Percentiles rank a stretch among this genome's conserved stretches.
phyloP scores from a whole-genome alignment of 148 eudicot genomes.

The Pouteria glomerata region DNA sequence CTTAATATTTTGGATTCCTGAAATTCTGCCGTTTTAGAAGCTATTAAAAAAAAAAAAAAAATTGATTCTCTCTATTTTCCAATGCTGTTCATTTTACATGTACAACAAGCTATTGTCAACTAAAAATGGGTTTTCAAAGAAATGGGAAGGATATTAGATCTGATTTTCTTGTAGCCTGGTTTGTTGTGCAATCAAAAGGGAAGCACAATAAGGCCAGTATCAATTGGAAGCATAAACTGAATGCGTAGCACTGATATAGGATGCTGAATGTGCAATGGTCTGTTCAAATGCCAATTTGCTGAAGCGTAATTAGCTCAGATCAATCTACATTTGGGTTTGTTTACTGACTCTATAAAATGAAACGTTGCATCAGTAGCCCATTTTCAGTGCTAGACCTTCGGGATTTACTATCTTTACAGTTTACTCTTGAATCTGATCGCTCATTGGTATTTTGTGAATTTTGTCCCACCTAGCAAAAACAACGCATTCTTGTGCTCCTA shows the following conservation, averaged over 20 bases:
- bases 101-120: not conserved
- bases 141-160: not conserved
- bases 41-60: not conserved
- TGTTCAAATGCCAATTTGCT: not conserved
- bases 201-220: not conserved
- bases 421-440: not conserved
- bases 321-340: not conserved
- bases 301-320: not conserved
- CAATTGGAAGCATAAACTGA: not conserved
- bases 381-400: not conserved
- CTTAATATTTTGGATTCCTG: not conserved
- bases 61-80: not conserved
- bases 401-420: not conserved
- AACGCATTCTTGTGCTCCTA: conserved; percentile 1
- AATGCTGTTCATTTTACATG: not conserved
- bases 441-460: not conserved
- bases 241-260: not conserved
- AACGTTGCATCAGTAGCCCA: no score
- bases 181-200: not conserved
- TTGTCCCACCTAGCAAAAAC: not conserved
- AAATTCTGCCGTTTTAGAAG: not conserved
- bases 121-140: no score
- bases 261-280: not conserved
- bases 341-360: not conserved
- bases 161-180: not conserved